Evolutionary conservation across 805 yeast genomes (phyloP).

Genomic region (Millerago galiae): DNA sequence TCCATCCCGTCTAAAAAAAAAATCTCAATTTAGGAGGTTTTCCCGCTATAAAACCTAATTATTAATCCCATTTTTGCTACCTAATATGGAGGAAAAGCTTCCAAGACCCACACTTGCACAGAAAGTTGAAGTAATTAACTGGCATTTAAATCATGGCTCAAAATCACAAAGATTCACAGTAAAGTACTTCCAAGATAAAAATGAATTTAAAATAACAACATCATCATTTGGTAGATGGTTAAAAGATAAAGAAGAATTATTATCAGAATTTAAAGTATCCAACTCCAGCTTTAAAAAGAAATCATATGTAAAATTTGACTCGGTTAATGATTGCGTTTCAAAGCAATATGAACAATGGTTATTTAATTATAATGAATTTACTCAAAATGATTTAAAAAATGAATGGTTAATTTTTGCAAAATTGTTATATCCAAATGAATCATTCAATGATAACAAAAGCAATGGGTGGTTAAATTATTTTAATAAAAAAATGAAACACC

Average conservation of each 20-base stretch:
- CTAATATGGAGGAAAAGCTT: background rate
- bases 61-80: too few relatives aligned
- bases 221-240: constrained; percentile 36
- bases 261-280: constrained; percentile 3
- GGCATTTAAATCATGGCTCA: constrained; percentile 28
- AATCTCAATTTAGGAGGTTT: background rate
- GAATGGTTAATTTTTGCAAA: constrained; percentile 24
- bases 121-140: constrained; percentile 30
- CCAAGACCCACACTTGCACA: constrained; percentile 33
- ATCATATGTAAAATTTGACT: constrained; percentile 24
- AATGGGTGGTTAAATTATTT: constrained; percentile 39
- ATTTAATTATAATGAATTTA: constrained; percentile 22
- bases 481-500: constrained; percentile 26
- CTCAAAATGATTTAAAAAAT: constrained; percentile 26
- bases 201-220: constrained; percentile 30
- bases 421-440: constrained; percentile 8
- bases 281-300: constrained; percentile 20
- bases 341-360: constrained; percentile 31
- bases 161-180: constrained; percentile 32
- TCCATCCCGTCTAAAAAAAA: too few relatives aligned
- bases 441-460: constrained; percentile 19
- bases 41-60: too few relatives aligned
- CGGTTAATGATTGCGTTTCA: constrained; percentile 30
- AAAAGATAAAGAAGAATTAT: constrained; percentile 25
- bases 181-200: constrained; percentile 24